Base-by-base conservation (phyloP, 371 early-diverging fungal genomes). In the Rhizomucor pusillus region DNA sequence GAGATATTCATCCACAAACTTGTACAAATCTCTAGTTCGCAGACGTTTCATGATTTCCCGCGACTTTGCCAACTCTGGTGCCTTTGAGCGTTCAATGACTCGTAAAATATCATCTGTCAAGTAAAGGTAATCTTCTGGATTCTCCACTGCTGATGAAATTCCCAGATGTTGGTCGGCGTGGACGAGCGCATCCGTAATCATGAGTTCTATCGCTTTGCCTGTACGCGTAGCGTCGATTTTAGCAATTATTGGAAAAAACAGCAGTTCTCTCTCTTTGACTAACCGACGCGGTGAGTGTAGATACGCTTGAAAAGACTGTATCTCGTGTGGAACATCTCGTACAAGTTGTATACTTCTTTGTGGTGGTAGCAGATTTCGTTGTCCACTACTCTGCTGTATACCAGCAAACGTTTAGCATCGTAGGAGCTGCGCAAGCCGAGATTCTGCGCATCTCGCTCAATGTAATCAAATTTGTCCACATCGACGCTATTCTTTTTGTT, bases 381-480 rank as follows among this genome's bases (percentile, higher is more conserved):
- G 55, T 90, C 88, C 16, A 95, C 84, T 1, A 96, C 94, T 41
- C 93, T 82, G 10, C 89, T 84, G 63, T 88, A 89, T 35, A 80
- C 80, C 75, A 96, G 86, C 5, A 94, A 70, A 34, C 97, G 75
- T 13, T 79, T 74, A 34, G 85, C 82, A 62, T 97, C 95, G 51
- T 91, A 90, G 22, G 90, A 87, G 36, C 80, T 81, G 43, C 86
- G 89, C 22, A 93, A 70, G 0, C 94, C 94, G 4, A 94, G 73
- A 56, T 94, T 90, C 59, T 88, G 85, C 49, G 91, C 90, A 71
- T 97, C 98, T 11, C 99, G 77, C 59, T 86, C 82, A 43, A 98
- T 79, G 59, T 97, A 98, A 66, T 98, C 99, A 71, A 95, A 97
- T 71, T 95, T 95, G 71, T 98, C 99, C 14, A 97, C 98, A 66